Percentiles rank a stretch among this genome's conserved stretches.
These are phyloP conservation scores for Clarireedia sp. DNA, from an alignment of 2,329 filamentous ascomycete genomes.

Conservation along the genomic window DNA sequence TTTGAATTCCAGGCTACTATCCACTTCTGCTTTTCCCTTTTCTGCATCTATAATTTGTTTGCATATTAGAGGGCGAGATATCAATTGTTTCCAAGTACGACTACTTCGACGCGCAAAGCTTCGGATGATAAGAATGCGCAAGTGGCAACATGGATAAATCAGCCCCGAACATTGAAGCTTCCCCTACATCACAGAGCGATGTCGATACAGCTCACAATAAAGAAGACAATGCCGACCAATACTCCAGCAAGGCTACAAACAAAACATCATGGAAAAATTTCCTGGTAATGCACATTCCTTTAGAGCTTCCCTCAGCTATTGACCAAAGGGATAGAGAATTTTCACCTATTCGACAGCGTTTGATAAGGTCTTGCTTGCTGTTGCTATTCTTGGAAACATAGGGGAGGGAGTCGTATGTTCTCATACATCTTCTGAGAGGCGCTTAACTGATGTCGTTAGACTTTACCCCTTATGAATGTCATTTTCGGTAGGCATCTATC, in stretches of 20 bases:
- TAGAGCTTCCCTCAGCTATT: neutral
- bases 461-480: conserved; percentile 52
- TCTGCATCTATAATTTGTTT: too few relatives aligned
- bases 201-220: neutral
- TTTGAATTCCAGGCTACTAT: too few relatives aligned
- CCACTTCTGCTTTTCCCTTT: too few relatives aligned
- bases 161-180: neutral
- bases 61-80: neutral
- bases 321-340: conserved; percentile 17
- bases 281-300: conserved; percentile 10
- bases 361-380: conserved; percentile 19
- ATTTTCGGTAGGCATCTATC: conserved; percentile 40
- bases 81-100: neutral
- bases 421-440: neutral
- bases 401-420: conserved; percentile 22
- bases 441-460: conserved; percentile 27
- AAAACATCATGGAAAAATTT: conserved; percentile 21
- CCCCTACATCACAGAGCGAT: neutral
- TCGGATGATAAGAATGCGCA: neutral
- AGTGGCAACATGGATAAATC: neutral
- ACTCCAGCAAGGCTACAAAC: conserved; percentile 10
- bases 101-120: neutral
- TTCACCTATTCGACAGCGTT: conserved; percentile 21
- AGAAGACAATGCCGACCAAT: neutral
- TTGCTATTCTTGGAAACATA: conserved; percentile 19